These are phyloP conservation scores for Cladosporium sp. DNA, from an alignment of 2,329 filamentous ascomycete genomes.

Conservation along the genomic window DNA sequence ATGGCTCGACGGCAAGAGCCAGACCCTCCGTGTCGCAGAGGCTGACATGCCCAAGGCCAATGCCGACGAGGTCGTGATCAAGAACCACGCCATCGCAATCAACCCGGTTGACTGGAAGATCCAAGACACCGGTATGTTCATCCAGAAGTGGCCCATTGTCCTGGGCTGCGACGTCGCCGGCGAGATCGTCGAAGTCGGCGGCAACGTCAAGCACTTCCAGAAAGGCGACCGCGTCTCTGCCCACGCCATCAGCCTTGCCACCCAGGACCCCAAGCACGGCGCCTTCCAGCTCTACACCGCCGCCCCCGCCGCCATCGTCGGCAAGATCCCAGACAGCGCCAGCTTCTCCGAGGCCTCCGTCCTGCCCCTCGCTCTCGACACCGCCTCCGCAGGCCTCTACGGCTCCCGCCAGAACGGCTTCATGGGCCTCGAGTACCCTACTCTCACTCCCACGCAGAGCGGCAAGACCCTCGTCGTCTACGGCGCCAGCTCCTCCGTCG, in stretches of 20 bases:
- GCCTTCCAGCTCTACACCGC: constrained; percentile 33
- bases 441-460: constrained; percentile 24
- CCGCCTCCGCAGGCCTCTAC: constrained; percentile 40
- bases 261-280: constrained; percentile 20
- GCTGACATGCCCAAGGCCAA: constrained; percentile 28
- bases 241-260: constrained; percentile 18
- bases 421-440: constrained; percentile 36
- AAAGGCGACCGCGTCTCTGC: constrained; percentile 32
- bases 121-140: constrained; percentile 28
- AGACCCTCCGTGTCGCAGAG: constrained; percentile 23
- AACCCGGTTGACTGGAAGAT: constrained; percentile 36
- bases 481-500: constrained; percentile 33
- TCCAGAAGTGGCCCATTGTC: constrained; percentile 31
- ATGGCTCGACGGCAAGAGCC: constrained; percentile 24
- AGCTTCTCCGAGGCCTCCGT: constrained; percentile 36
- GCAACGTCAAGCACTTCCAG: constrained; percentile 28
- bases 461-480: constrained; percentile 36
- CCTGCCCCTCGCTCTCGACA: constrained; percentile 40
- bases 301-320: constrained; percentile 25
- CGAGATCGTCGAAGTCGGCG: constrained; percentile 31
- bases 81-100: constrained; percentile 32
- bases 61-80: constrained; percentile 30
- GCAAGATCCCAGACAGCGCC: constrained; percentile 35
- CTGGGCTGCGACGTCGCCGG: constrained; percentile 35
- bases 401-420: constrained; percentile 27